Percentiles rank a stretch among this genome's conserved stretches.
Conservation (phyloP, 2,329 filamentous ascomycete species). For the Aspergillus pseudoterreus region DNA sequence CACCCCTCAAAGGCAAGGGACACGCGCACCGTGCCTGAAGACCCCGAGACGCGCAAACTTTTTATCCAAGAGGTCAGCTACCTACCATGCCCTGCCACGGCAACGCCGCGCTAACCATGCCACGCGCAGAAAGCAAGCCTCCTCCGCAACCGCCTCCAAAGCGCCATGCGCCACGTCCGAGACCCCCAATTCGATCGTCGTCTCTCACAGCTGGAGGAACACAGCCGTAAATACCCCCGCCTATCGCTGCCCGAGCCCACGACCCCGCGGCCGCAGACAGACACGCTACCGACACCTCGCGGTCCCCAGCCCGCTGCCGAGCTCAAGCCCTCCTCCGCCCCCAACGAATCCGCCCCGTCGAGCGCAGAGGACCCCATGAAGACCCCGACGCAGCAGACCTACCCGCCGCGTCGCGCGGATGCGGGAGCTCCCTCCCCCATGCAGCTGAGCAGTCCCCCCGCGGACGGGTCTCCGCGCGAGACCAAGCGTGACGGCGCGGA, state of each 20-base stretch:
- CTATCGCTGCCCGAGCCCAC: slow-evolving; percentile 19
- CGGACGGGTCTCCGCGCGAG: slow-evolving; percentile 20
- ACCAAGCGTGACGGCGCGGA: background rate
- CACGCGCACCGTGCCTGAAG: slow-evolving; percentile 25
- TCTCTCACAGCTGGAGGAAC: slow-evolving; percentile 39
- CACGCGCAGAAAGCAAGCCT: slow-evolving; percentile 36
- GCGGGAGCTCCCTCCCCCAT: slow-evolving; percentile 24
- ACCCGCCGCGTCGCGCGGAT: slow-evolving; percentile 3
- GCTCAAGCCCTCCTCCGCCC: slow-evolving; percentile 7
- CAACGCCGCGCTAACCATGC: background rate
- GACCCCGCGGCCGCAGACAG: background rate
- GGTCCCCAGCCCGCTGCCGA: slow-evolving; percentile 16
- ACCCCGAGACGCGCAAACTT: slow-evolving; percentile 33
- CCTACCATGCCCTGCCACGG: background rate
- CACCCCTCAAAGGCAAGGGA: slow-evolving; percentile 5
- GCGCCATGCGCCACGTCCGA: slow-evolving; percentile 37
- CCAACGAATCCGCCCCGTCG: slow-evolving; percentile 4
- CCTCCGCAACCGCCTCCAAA: slow-evolving; percentile 36
- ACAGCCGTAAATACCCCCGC: slow-evolving; percentile 33
- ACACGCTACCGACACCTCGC: slow-evolving; percentile 1
- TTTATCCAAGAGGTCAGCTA: slow-evolving; percentile 39
- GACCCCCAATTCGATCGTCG: slow-evolving; percentile 38
- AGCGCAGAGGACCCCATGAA: slow-evolving; percentile 14
- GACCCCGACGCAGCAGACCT: slow-evolving; percentile 18
- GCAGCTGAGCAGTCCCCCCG: slow-evolving; percentile 35